Conservation (phyloP, 257 asterid genomes). For the Primulina huaijiensis region DNA sequence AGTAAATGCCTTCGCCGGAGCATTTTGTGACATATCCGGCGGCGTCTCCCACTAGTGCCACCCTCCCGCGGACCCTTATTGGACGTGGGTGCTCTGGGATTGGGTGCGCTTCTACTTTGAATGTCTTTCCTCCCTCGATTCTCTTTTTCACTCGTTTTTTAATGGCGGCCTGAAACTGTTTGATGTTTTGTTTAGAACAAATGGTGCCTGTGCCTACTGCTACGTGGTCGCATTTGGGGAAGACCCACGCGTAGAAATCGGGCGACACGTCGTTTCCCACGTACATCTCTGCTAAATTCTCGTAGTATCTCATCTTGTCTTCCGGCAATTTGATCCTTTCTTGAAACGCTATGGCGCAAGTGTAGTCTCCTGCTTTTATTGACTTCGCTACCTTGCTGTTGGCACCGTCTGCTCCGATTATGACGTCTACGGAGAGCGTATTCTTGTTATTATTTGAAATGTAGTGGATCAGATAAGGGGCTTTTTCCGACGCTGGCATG, state of each 20-base stretch:
- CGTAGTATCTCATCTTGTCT: conserved; percentile 67
- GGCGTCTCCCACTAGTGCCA: conserved; percentile 78
- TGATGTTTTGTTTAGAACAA: conserved; percentile 45
- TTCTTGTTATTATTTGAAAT: conserved; percentile 32
- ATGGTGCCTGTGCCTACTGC: conserved; percentile 80
- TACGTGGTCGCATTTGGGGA: conserved; percentile 87
- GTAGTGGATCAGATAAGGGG: conserved; percentile 58
- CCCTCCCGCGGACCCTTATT: conserved; percentile 54
- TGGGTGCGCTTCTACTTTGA: conserved; percentile 85
- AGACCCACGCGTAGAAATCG: conserved; percentile 88
- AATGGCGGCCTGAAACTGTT: conserved; percentile 47
- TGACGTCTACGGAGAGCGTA: conserved; percentile 57
- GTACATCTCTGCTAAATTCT: conserved; percentile 76
- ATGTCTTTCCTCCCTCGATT: conserved; percentile 49
- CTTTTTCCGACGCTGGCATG: conserved; percentile 37
- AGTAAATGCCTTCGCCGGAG: conserved; percentile 82
- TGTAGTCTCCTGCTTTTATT: conserved; percentile 66
- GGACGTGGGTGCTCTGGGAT: conserved; percentile 86
- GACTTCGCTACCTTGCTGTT: conserved; percentile 78
- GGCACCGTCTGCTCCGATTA: conserved; percentile 87
- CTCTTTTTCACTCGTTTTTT: conserved; percentile 41
- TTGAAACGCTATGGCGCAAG: conserved; percentile 74
- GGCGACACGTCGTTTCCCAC: conserved; percentile 79
- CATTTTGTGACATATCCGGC: conserved; percentile 87
- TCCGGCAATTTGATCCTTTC: conserved; percentile 67